These are phyloP conservation scores for Neophaeococcomyces mojaviensis DNA, from an alignment of 2,329 filamentous ascomycete species.

Conservation along the genomic window DNA sequence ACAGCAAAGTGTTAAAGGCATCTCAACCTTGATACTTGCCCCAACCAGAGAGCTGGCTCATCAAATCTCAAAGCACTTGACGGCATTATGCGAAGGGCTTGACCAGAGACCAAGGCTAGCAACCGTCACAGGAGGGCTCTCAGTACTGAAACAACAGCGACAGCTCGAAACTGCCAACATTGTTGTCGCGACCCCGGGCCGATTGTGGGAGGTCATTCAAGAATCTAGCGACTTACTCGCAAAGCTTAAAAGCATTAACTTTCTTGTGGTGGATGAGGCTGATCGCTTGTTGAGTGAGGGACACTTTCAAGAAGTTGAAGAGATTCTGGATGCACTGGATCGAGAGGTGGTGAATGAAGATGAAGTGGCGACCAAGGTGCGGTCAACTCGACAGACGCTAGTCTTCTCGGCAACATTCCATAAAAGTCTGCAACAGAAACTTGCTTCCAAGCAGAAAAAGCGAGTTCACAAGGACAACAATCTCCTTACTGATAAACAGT, in stretches of 20 bases:
- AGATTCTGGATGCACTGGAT: slow-evolving; percentile 77
- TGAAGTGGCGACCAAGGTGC: slow-evolving; percentile 34
- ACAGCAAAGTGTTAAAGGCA: slow-evolving; percentile 29
- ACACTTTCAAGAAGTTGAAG: slow-evolving; percentile 87
- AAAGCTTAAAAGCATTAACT: slow-evolving; percentile 66
- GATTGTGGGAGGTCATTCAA: slow-evolving; percentile 89
- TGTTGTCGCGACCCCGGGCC: slow-evolving; percentile 84
- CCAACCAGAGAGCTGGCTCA: slow-evolving; percentile 91
- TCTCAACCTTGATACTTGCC: slow-evolving; percentile 74
- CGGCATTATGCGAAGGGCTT: slow-evolving; percentile 61
- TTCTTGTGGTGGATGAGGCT: slow-evolving; percentile 87
- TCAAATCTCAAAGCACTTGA: slow-evolving; percentile 78
- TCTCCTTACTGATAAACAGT: slow-evolving; percentile 60
- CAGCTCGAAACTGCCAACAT: slow-evolving; percentile 79
- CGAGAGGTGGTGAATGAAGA: slow-evolving; percentile 47
- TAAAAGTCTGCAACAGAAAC: slow-evolving; percentile 81
- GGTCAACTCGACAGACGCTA: slow-evolving; percentile 65
- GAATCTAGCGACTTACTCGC: slow-evolving; percentile 61
- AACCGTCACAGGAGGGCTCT: slow-evolving; percentile 83
- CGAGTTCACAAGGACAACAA: slow-evolving; percentile 50
- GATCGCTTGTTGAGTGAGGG: slow-evolving; percentile 86
- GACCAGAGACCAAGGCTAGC: slow-evolving; percentile 59
- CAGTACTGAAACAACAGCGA: slow-evolving; percentile 89
- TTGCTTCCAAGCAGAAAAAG: slow-evolving; percentile 58
- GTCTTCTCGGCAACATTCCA: slow-evolving; percentile 97